These are phyloP conservation scores for Sporothrix humicola DNA, from an alignment of 2,329 filamentous ascomycete genomes.

Conservation along the genomic window DNA sequence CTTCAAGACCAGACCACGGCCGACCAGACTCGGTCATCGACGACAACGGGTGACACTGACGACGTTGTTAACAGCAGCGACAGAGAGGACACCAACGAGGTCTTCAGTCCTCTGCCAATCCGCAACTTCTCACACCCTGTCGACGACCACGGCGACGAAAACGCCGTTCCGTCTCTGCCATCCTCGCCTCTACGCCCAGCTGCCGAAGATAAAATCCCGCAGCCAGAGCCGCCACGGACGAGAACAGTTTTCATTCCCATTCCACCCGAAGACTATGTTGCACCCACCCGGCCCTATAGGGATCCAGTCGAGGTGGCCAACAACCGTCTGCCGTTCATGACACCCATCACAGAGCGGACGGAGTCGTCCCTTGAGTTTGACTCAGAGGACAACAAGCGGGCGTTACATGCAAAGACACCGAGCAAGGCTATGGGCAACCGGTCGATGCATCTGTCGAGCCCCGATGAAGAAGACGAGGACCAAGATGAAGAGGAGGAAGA, in stretches of 20 bases:
- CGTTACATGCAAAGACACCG: constrained; percentile 74
- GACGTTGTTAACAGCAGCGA: neutral
- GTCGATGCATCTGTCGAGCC: constrained; percentile 39
- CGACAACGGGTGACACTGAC: constrained; percentile 18
- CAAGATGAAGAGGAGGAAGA: constrained; percentile 41
- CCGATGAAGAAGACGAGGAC: constrained; percentile 38
- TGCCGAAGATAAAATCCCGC: constrained; percentile 46
- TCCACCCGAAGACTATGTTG: constrained; percentile 84
- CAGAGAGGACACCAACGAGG: constrained; percentile 43
- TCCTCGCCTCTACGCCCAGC: constrained; percentile 32
- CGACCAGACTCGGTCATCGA: neutral
- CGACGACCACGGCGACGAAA: neutral
- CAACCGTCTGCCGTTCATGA: constrained; percentile 96
- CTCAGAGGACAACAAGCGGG: constrained; percentile 62
- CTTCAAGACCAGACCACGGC: constrained; percentile 44
- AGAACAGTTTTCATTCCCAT: constrained; percentile 72
- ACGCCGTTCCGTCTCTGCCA: neutral
- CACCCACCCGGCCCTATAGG: constrained; percentile 78
- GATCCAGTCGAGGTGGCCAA: constrained; percentile 81
- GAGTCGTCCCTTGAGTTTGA: constrained; percentile 80
- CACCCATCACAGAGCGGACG: constrained; percentile 93
- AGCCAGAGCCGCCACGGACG: constrained; percentile 58
- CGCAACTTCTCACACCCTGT: neutral
- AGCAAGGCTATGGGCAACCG: constrained; percentile 58
- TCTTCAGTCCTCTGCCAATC: constrained; percentile 35